Conservation (phyloP, 177 flowering plant genomes). For the Vitis hybrid region DNA sequence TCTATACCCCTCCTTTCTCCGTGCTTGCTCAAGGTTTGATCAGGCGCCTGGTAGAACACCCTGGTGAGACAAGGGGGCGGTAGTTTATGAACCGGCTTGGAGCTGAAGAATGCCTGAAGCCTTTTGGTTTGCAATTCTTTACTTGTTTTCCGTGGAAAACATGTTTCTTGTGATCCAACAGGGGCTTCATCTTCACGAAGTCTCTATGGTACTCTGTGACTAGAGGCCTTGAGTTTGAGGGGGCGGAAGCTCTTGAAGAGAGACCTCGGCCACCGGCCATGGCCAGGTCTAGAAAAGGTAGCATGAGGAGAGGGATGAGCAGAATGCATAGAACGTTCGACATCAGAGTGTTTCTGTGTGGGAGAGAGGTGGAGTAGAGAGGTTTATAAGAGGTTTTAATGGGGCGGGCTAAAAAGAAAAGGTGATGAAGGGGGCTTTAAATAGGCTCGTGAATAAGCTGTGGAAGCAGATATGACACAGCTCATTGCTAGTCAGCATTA, state of each 20-base stretch:
- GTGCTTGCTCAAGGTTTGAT: no score
- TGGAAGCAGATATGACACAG: constrained; percentile 23
- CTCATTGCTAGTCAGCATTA: constrained; percentile 29
- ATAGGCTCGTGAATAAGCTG: constrained; percentile 50
- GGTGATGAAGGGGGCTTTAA: constrained; percentile 24
- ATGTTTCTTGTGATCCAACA: constrained; percentile 10
- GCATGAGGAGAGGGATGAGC: constrained; percentile 11
- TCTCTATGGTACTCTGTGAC: neutral
- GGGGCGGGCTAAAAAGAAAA: constrained; percentile 4
- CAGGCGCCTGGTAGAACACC: no score
- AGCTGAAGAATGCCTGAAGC: constrained; percentile 56
- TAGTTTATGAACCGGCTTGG: constrained; percentile 67
- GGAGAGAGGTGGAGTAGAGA: neutral
- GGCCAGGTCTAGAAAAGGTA: constrained; percentile 7
- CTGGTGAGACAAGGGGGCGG: no score
- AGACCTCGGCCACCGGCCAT: constrained; percentile 17
- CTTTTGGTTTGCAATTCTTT: constrained; percentile 67
- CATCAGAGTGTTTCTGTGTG: neutral
- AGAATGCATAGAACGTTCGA: neutral
- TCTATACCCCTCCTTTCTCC: no score
- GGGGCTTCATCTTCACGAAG: constrained; percentile 25
- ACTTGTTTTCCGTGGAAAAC: constrained; percentile 34
- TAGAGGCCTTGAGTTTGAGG: constrained; percentile 23
- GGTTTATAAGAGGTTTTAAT: constrained; percentile 11
- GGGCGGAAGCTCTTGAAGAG: constrained; percentile 18